phyloP scores from a whole-genome alignment of 371 early-diverging fungal species.

The Mucor circinelloides region DNA sequence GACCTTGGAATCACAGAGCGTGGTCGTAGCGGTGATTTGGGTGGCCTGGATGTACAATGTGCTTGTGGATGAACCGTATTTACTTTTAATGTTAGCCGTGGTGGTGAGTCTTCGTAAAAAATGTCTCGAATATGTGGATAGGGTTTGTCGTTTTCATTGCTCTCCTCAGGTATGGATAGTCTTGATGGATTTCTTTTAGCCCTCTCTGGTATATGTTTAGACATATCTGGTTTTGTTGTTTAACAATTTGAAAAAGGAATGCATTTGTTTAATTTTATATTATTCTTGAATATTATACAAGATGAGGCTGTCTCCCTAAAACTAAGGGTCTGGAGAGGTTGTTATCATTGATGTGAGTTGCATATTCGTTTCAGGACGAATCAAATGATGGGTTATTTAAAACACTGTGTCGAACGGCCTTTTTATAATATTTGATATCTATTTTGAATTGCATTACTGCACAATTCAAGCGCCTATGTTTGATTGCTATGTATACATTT shows the following conservation, averaged over 20 bases:
- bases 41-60: conserved; percentile 24
- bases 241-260: background rate
- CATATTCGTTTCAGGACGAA: background rate
- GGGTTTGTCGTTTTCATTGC: background rate
- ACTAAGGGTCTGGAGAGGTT: background rate
- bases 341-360: background rate
- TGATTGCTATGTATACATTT: background rate
- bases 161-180: background rate
- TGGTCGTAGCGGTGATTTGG: conserved; percentile 38
- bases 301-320: background rate
- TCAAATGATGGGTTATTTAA: background rate
- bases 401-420: background rate
- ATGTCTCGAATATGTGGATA: conserved; percentile 7
- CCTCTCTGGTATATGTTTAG: background rate
- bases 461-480: background rate
- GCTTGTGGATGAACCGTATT: background rate
- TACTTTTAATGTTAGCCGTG: background rate
- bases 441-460: background rate
- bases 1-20: background rate
- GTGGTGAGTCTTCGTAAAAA: background rate
- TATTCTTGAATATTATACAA: background rate
- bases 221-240: background rate
- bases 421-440: background rate
- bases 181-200: background rate
- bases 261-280: background rate